Evolutionary conservation across 1,284 basidiomycete genomes (phyloP), one percentile per base, ranked within the genome.

Genomic region (Inonotus obliquus): DNA sequence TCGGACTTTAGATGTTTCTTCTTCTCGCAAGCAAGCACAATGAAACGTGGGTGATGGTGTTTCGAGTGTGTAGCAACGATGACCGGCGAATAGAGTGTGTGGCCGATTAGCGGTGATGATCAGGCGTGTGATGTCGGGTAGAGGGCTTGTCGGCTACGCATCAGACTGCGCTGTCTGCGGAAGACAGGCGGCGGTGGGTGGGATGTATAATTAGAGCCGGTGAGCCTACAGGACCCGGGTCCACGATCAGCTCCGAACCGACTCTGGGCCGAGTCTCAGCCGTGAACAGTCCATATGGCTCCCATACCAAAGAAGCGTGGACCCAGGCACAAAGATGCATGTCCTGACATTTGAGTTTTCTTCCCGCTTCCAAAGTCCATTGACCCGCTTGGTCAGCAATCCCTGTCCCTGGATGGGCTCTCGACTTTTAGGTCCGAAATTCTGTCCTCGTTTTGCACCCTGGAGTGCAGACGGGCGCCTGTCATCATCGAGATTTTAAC

Each of bases 271-370:
- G 57, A 35, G 32, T 32, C 32, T 32, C 32, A 32, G 4, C 32
- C 32, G 35, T 4, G 5, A 29, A 9, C 9, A 35, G 57, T 59
- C 48, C 57, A 52, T 57, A 48, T 57, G n/a, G 55, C 44, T 57
- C 41, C 29, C n/a, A 23, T 11, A 17, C 25, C 17, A 37, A 32
- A 58, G 56, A 58, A 58, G 56, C 45, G 45, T 14, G 29, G 35
- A 21, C 45, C 47, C 56, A 58, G 56, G 56, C 56, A 58, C 56
- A 48, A n/a, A 47, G 41, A 37, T 45, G 55, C 32, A 19, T 32
- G 19, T 7, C 38, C n/a, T 13, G 32, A 35, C 45, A 37, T 35
- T 57, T 45, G 47, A 49, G 48, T 49, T 49, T 32, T 49, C 21
- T 48, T 48, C 45, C 27, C 23, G 27, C 56, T 45, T 48, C 44